A percentile compares a stretch with the other conserved stretches of the same genome.
Conservation (phyloP, 2,329 filamentous ascomycete species). For the Pseudopyrenochaeta lycopersici region DNA sequence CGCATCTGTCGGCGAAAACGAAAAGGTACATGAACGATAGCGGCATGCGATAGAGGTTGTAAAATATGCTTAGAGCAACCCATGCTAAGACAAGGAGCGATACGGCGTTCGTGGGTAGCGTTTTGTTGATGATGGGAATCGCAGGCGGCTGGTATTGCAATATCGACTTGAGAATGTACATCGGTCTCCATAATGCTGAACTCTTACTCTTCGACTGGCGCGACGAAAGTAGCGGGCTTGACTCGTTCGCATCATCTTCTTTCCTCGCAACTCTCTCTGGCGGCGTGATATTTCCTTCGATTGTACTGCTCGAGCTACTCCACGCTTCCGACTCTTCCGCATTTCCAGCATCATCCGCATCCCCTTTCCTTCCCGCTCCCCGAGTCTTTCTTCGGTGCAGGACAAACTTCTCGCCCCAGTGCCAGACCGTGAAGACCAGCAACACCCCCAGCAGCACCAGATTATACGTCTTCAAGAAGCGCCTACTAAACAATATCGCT, state of each 20-base stretch:
- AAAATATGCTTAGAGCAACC: constrained; percentile 66
- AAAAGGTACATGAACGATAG: constrained; percentile 62
- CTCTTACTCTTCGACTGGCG: constrained; percentile 3
- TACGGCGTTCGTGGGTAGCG: constrained; percentile 65
- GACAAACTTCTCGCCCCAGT: constrained; percentile 45
- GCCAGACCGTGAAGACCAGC: constrained; percentile 46
- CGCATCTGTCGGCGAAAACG: constrained; percentile 66
- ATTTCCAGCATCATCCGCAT: neutral
- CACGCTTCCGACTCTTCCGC: constrained; percentile 30
- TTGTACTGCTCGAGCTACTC: constrained; percentile 52
- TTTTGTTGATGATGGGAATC: constrained; percentile 66
- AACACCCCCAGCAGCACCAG: constrained; percentile 49
- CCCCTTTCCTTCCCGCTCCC: neutral
- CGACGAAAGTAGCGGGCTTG: constrained; percentile 42
- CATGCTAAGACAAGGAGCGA: constrained; percentile 63
- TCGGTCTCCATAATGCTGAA: constrained; percentile 23
- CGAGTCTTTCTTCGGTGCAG: constrained; percentile 22
- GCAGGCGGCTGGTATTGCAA: constrained; percentile 67
- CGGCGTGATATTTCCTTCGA: constrained; percentile 47
- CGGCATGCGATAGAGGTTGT: constrained; percentile 63
- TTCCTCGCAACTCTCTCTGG: constrained; percentile 32
- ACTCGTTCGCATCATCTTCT: constrained; percentile 34
- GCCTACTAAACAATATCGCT: constrained; percentile 49
- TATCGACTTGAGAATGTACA: constrained; percentile 34
- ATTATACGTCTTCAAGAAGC: constrained; percentile 53